These are phyloP conservation scores for Pisolithus sp. DNA, from an alignment of 768 basidiomycete genomes.

Conservation along the genomic window DNA sequence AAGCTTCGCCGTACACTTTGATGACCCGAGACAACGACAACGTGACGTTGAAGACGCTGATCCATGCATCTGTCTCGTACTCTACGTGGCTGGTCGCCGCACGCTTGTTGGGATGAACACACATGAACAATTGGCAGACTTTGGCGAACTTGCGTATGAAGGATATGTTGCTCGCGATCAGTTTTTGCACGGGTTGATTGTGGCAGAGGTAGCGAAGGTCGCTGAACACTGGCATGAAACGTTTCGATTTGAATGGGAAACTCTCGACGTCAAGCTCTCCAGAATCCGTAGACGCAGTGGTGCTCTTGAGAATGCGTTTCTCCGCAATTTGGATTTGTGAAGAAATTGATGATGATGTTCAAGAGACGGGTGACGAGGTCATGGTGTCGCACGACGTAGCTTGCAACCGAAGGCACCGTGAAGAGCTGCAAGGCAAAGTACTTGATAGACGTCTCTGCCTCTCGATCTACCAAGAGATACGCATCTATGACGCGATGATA, in stretches of 20 bases:
- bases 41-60: slow-evolving; percentile 92
- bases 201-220: slow-evolving; percentile 83
- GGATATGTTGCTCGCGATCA: slow-evolving; percentile 63
- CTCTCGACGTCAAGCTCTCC: slow-evolving; percentile 69
- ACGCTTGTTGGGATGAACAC: slow-evolving; percentile 85
- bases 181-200: slow-evolving; percentile 69
- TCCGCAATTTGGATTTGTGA: slow-evolving; percentile 83
- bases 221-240: slow-evolving; percentile 92
- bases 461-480: slow-evolving; percentile 87
- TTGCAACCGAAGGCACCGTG: slow-evolving; percentile 81
- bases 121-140: slow-evolving; percentile 87
- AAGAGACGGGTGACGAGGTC: slow-evolving; percentile 72
- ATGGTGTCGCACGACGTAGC: slow-evolving; percentile 69
- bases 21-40: slow-evolving; percentile 84
- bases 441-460: slow-evolving; percentile 92
- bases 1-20: slow-evolving; percentile 85
- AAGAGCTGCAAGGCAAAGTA: slow-evolving; percentile 91
- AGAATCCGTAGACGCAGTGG: slow-evolving; percentile 13
- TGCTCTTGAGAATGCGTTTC: slow-evolving; percentile 49
- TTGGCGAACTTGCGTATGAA: slow-evolving; percentile 67
- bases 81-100: slow-evolving; percentile 82
- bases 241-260: slow-evolving; percentile 87
- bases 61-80: slow-evolving; percentile 96
- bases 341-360: slow-evolving; percentile 83
- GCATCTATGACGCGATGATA: slow-evolving; percentile 87